Percentiles rank a stretch among this genome's conserved stretches.
phyloP scores from a whole-genome alignment of 148 eudicot species.

The Limonium bicolor region DNA sequence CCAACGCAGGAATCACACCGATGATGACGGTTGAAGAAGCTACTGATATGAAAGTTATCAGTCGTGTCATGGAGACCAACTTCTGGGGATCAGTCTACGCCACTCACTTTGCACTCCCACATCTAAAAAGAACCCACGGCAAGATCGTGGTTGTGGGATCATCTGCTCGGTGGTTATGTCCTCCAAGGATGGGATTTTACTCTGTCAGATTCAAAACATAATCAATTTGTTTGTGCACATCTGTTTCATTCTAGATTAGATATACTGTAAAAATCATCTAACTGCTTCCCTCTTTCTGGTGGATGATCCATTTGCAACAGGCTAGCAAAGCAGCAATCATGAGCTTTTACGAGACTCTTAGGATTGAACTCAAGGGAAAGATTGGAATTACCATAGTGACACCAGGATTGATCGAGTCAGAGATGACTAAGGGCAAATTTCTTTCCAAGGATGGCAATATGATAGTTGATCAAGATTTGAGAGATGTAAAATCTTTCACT shows the following conservation, averaged over 20 bases:
- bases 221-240: not conserved
- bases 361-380: slow-evolving; percentile 26
- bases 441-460: slow-evolving; percentile 1
- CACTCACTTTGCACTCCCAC: slow-evolving; percentile 33
- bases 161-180: slow-evolving; percentile 28
- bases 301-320: slow-evolving; percentile 3
- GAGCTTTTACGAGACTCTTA: slow-evolving; percentile 25
- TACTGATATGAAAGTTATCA: slow-evolving; percentile 21
- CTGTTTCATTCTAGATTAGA: not conserved
- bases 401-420: slow-evolving; percentile 36
- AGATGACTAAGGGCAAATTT: slow-evolving; percentile 21
- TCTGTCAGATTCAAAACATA: slow-evolving; percentile 18
- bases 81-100: slow-evolving; percentile 56
- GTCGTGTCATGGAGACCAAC: slow-evolving; percentile 53
- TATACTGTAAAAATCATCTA: not conserved
- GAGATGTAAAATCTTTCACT: not conserved
- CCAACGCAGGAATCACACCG: slow-evolving; percentile 41
- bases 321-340: slow-evolving; percentile 44
- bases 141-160: slow-evolving; percentile 38
- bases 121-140: slow-evolving; percentile 32
- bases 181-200: slow-evolving; percentile 37
- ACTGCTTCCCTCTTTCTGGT: not conserved
- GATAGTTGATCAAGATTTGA: slow-evolving; percentile 2
- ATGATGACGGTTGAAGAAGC: slow-evolving; percentile 37
- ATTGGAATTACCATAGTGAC: slow-evolving; percentile 28